phyloP scores from a whole-genome alignment of 768 basidiomycete genomes.

The Pholiota molesta region DNA sequence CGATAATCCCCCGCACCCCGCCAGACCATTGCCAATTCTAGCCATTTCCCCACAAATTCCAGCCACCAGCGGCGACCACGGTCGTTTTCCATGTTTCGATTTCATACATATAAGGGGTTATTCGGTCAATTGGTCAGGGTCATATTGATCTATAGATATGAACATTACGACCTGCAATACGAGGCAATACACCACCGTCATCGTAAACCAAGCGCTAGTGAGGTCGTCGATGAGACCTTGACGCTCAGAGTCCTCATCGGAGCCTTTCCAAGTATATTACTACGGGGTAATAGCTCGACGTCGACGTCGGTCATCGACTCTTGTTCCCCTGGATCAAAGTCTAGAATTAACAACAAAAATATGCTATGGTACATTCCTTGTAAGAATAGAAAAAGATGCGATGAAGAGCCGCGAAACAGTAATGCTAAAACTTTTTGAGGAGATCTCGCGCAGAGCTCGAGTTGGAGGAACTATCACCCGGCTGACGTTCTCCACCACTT shows the following conservation, averaged over 20 bases:
- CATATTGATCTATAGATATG: background rate
- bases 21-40: slow-evolving; percentile 6
- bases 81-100: background rate
- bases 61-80: background rate
- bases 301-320: background rate
- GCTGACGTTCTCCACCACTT: slow-evolving; percentile 5
- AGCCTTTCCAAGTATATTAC: background rate
- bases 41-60: background rate
- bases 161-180: too few species aligned
- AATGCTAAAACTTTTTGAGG: slow-evolving; percentile 35
- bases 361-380: slow-evolving; percentile 20
- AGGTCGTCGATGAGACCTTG: background rate
- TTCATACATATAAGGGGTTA: background rate
- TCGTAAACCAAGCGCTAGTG: background rate
- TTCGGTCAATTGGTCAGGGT: background rate
- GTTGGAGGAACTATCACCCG: slow-evolving; percentile 18
- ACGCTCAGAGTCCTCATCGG: background rate
- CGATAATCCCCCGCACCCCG: slow-evolving; percentile 22
- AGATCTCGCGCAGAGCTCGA: slow-evolving; percentile 42
- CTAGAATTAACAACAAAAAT: slow-evolving; percentile 3
- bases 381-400: slow-evolving; percentile 18
- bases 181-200: background rate
- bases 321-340: background rate
- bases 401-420: slow-evolving; percentile 1
- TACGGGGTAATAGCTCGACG: background rate